Conservation (phyloP, 2,329 filamentous ascomycete species). For the Aspergillus phoenicis region DNA sequence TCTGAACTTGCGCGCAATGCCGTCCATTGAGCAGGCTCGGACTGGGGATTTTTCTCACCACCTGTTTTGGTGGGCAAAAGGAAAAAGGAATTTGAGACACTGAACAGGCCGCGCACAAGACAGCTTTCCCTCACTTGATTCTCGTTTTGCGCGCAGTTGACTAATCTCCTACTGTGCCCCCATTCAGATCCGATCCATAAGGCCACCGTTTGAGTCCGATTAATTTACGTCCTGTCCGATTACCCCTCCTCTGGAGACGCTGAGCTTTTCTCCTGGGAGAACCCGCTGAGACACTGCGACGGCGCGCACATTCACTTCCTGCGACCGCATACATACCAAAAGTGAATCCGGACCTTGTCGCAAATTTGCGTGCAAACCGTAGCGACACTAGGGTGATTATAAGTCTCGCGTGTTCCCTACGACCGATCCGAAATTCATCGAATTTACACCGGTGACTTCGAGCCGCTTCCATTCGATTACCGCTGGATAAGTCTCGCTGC, state of each 20-base stretch:
- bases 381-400: not conserved
- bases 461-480: not conserved
- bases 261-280: not conserved
- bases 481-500: conserved; percentile 11
- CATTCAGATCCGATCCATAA: conserved; percentile 1
- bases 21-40: not conserved
- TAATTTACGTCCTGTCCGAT: not conserved
- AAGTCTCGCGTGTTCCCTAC: not conserved
- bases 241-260: conserved; percentile 1
- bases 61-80: not conserved
- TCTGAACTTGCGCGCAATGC: not conserved
- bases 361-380: not conserved
- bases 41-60: not conserved
- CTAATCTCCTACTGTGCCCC: not conserved
- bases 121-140: not conserved
- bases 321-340: not conserved
- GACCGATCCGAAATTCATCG: conserved; percentile 1
- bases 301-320: not conserved
- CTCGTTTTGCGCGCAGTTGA: not conserved
- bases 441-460: not conserved
- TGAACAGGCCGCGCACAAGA: not conserved
- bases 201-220: not conserved
- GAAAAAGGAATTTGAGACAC: not conserved
- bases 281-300: conserved; percentile 7
- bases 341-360: conserved; percentile 1